Evolutionary conservation across 2,329 filamentous ascomycete genomes (phyloP).

Genomic region (Emergomyces pasteurianus): DNA sequence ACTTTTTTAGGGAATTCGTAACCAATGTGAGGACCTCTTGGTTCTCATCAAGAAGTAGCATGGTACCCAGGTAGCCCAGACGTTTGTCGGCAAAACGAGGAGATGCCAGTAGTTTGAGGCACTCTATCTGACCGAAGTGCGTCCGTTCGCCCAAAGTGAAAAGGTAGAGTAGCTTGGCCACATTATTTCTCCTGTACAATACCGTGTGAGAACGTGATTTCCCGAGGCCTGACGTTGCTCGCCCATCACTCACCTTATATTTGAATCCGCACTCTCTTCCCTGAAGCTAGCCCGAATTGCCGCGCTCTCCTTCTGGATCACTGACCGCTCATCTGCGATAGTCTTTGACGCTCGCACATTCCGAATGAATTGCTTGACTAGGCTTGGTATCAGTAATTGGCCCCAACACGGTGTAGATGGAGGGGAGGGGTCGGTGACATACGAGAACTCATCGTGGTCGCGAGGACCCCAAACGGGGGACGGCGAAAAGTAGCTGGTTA

Average conservation of each 20-base stretch:
- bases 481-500: slow-evolving; percentile 6
- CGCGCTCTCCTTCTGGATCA: slow-evolving; percentile 98
- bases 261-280: slow-evolving; percentile 88
- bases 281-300: slow-evolving; percentile 95
- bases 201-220: background rate
- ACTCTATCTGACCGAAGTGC: slow-evolving; percentile 99
- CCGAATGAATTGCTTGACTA: slow-evolving; percentile 99
- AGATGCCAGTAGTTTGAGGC: slow-evolving; percentile 89
- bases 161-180: slow-evolving; percentile 93
- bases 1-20: slow-evolving; percentile 98
- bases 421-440: slow-evolving; percentile 25
- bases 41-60: slow-evolving; percentile 92
- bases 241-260: slow-evolving; percentile 56
- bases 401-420: slow-evolving; percentile 8
- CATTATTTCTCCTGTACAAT: slow-evolving; percentile 76
- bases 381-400: slow-evolving; percentile 17
- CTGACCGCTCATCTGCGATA: slow-evolving; percentile 94
- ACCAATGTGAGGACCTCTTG: slow-evolving; percentile 95
- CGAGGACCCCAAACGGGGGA: slow-evolving; percentile 36
- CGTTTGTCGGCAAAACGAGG: slow-evolving; percentile 97
- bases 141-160: slow-evolving; percentile 96
- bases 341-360: slow-evolving; percentile 98
- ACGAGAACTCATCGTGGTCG: slow-evolving; percentile 47
- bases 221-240: background rate
- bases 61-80: slow-evolving; percentile 88